These are phyloP conservation scores for Globisporangium spiculum DNA, from an alignment of 352 stramenopile species.

Conservation along the genomic window DNA sequence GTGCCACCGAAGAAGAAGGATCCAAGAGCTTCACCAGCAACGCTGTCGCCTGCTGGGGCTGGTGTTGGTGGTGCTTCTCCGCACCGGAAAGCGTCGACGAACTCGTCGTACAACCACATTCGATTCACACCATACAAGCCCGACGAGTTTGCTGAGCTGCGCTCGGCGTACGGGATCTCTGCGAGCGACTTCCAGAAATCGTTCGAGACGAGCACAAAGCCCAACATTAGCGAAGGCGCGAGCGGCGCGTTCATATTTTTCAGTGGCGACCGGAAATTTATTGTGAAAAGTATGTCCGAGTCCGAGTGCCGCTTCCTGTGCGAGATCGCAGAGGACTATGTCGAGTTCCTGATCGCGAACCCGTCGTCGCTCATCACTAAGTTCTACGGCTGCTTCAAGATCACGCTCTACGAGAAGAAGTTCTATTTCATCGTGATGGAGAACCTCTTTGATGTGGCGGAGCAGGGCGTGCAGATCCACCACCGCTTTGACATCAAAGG, in stretches of 20 bases:
- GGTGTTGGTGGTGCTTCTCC: constrained; percentile 1
- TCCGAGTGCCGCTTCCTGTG: constrained; percentile 78
- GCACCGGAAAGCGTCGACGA: constrained; percentile 14
- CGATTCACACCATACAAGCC: constrained; percentile 75
- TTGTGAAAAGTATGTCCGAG: constrained; percentile 90
- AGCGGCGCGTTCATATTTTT: constrained; percentile 93
- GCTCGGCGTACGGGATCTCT: constrained; percentile 62
- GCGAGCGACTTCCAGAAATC: constrained; percentile 64
- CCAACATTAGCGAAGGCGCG: constrained; percentile 88
- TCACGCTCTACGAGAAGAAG: constrained; percentile 86
- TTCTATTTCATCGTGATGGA: constrained; percentile 94
- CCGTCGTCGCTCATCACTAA: constrained; percentile 81
- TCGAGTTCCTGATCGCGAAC: constrained; percentile 79
- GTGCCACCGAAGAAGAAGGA: constrained; percentile 2
- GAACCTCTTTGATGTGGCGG: constrained; percentile 84
- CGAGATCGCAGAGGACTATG: constrained; percentile 83
- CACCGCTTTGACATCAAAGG: constrained; percentile 91
- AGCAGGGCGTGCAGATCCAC: constrained; percentile 72
- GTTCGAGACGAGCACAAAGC: constrained; percentile 82
- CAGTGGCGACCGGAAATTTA: constrained; percentile 86
- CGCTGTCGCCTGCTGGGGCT: background rate
- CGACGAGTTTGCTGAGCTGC: constrained; percentile 73
- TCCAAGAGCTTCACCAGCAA: background rate
- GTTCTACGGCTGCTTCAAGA: constrained; percentile 89
- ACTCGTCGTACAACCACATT: constrained; percentile 42